Evolutionary conservation across 2,329 filamentous ascomycete species (phyloP).

Genomic region (Fusarium pseudoanthophilum): DNA sequence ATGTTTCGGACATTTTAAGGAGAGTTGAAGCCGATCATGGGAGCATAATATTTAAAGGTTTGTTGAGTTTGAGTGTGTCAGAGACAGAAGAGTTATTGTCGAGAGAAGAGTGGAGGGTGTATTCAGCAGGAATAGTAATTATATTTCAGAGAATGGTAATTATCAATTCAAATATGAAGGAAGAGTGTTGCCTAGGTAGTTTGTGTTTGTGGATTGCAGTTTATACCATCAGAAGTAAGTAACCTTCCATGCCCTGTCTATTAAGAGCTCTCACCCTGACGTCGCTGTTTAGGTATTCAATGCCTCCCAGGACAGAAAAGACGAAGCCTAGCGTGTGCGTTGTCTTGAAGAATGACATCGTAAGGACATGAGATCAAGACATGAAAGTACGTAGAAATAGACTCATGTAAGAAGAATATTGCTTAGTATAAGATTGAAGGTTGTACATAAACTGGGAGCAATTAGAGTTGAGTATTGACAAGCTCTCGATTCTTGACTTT

Average conservation of each 20-base stretch:
- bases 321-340: neutral
- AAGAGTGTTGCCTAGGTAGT: neutral
- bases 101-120: neutral
- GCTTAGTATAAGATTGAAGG: too few relatives aligned
- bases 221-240: neutral
- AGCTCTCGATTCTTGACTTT: neutral
- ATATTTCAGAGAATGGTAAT: neutral
- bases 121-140: too few relatives aligned
- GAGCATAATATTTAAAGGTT: neutral
- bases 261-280: constrained; percentile 11
- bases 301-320: neutral
- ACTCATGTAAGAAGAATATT: neutral
- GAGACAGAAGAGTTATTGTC: neutral
- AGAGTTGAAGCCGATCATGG: neutral
- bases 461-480: neutral
- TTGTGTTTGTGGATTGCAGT: neutral
- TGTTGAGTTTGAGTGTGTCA: neutral
- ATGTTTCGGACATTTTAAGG: constrained; percentile 14
- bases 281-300: neutral
- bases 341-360: neutral
- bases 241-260: neutral
- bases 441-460: neutral
- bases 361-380: neutral
- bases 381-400: neutral
- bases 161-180: neutral